A percentile compares a stretch with the other conserved stretches of the same genome.
Evolutionary conservation across 2,329 filamentous ascomycete species (phyloP).

Genomic region (Cryphonectria naterciae): DNA sequence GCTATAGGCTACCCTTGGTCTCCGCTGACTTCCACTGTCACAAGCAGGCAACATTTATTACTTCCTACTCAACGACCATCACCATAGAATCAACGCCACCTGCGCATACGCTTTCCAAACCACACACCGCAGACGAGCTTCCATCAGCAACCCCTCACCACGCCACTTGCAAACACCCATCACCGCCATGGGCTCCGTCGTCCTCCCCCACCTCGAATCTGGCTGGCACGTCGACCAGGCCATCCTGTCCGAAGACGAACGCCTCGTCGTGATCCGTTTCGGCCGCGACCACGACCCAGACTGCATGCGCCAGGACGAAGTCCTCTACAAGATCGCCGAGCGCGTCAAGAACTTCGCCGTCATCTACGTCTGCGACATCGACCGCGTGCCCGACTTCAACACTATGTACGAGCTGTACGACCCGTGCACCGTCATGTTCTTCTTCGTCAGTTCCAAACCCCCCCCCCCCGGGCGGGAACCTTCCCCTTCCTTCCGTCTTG

Average conservation of each 20-base stretch:
- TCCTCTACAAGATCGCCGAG: conserved; percentile 92
- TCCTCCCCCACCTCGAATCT: conserved; percentile 86
- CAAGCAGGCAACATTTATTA: not conserved
- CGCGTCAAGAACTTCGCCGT: conserved; percentile 91
- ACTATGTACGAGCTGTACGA: conserved; percentile 82
- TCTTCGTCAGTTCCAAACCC: conserved; percentile 49
- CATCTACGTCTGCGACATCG: conserved; percentile 92
- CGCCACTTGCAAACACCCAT: not conserved
- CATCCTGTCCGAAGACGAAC: conserved; percentile 71
- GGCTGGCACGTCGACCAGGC: conserved; percentile 99
- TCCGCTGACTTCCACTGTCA: not conserved
- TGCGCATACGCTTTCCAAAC: not conserved
- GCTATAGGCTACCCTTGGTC: not conserved
- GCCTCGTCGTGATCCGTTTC: conserved; percentile 91
- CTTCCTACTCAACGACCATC: not conserved
- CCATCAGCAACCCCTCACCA: not conserved
- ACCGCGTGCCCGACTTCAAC: conserved; percentile 90
- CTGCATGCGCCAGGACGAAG: conserved; percentile 79
- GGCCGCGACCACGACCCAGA: conserved; percentile 84
- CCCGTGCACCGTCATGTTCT: conserved; percentile 92
- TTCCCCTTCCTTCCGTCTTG: not conserved
- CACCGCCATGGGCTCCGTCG: conserved; percentile 72
- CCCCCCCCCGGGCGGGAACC: not conserved
- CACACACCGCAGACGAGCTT: not conserved
- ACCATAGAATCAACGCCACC: not conserved